Percentiles rank a stretch among this genome's conserved stretches.
Evolutionary conservation across 2,329 filamentous ascomycete species (phyloP).

Genomic region (Colletotrichum plurivorum): DNA sequence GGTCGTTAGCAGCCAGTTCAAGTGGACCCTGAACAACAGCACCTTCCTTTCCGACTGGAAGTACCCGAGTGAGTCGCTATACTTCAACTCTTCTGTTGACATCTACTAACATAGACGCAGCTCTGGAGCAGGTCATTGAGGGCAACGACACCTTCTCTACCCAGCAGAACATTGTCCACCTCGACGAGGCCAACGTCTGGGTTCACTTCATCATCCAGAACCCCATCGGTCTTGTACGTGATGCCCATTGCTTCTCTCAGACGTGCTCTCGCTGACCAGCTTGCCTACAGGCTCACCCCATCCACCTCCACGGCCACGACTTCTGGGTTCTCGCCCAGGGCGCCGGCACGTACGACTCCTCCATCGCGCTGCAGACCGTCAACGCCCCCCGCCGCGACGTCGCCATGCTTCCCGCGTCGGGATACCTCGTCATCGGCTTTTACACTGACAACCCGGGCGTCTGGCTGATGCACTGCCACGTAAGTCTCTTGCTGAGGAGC

Average conservation of each 20-base stretch:
- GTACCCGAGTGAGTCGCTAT: slow-evolving; percentile 52
- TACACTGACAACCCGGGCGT: slow-evolving; percentile 63
- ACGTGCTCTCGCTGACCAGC: background rate
- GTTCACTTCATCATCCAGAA: slow-evolving; percentile 52
- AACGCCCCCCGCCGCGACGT: slow-evolving; percentile 69
- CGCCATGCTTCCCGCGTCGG: slow-evolving; percentile 59
- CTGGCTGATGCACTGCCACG: slow-evolving; percentile 66
- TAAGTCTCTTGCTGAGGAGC: background rate
- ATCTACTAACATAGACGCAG: slow-evolving; percentile 1
- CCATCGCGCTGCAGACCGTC: slow-evolving; percentile 35
- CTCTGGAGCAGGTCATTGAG: slow-evolving; percentile 41
- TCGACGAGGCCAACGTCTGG: slow-evolving; percentile 45
- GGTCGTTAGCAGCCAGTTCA: slow-evolving; percentile 53
- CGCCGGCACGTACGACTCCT: slow-evolving; percentile 44
- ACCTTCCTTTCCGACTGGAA: slow-evolving; percentile 62
- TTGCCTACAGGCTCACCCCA: slow-evolving; percentile 53
- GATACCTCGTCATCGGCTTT: slow-evolving; percentile 65
- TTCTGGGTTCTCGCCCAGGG: slow-evolving; percentile 49
- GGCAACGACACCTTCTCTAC: slow-evolving; percentile 41
- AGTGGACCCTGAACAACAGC: slow-evolving; percentile 63
- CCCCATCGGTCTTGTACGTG: slow-evolving; percentile 43
- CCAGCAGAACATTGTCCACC: slow-evolving; percentile 43
- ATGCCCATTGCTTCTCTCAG: background rate
- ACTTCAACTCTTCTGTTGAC: background rate
- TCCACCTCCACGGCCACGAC: slow-evolving; percentile 65